Conservation (phyloP, 306 rosid genomes). For the Vigna trinervia region DNA sequence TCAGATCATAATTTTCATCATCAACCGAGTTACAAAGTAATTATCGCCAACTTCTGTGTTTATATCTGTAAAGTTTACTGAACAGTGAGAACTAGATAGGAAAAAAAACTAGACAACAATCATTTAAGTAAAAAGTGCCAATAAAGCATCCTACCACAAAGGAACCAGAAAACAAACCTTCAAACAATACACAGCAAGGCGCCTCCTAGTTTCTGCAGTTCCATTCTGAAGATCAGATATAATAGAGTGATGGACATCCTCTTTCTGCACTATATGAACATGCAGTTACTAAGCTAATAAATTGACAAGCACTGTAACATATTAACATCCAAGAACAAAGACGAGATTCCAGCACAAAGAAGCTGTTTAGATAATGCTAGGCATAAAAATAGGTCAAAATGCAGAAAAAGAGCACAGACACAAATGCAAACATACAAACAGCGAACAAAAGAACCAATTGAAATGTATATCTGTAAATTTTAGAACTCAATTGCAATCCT, state of each 20-base stretch:
- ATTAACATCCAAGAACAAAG: constrained; percentile 28
- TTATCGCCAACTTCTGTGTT: neutral
- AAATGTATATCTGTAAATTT: constrained; percentile 24
- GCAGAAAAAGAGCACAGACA: constrained; percentile 12
- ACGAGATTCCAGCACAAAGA: constrained; percentile 39
- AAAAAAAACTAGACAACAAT: constrained; percentile 8
- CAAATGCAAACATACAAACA: constrained; percentile 15
- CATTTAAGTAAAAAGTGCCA: constrained; percentile 29
- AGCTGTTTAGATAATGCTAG: constrained; percentile 11
- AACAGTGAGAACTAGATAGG: constrained; percentile 26
- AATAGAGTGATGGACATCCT: constrained; percentile 97
- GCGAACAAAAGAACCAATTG: constrained; percentile 17
- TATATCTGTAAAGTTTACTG: constrained; percentile 9
- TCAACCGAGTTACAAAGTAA: constrained; percentile 14
- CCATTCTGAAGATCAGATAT: constrained; percentile 99
- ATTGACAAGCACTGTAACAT: neutral
- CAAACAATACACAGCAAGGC: constrained; percentile 95
- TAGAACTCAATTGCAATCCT: constrained; percentile 23
- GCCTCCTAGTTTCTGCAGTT: constrained; percentile 94
- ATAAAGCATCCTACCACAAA: constrained; percentile 37
- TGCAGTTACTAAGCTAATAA: constrained; percentile 42
- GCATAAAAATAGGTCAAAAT: constrained; percentile 13
- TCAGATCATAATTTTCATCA: constrained; percentile 33
- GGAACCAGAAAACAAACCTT: constrained; percentile 64
- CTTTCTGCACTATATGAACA: constrained; percentile 69